Evolutionary conservation across 2,329 filamentous ascomycete species (phyloP), one percentile per base, ranked within the genome.

Genomic region (Fusarium sp.): DNA sequence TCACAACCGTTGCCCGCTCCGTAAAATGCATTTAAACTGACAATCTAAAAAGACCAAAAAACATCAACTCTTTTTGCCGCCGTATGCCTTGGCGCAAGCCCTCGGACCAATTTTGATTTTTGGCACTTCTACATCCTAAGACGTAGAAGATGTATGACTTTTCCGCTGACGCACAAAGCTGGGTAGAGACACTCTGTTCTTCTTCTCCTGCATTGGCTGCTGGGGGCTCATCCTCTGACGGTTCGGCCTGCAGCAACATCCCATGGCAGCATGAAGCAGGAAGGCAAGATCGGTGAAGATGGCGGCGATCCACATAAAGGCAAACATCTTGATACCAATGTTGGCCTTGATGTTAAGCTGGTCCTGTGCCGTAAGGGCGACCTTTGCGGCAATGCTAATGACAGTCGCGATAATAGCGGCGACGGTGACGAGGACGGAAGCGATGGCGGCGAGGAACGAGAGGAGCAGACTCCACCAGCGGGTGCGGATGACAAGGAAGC

Each of bases 281-380:
- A 92, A 95, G 0, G 91, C 91, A 20, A 95, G 75, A 7, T 93
- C 80, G 2, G 88, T 87, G 63, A 91, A 88, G 0, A 84, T 88
- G 1, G 90, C 86, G 0, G 91, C 92, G 28, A 94, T 87, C 95
- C 95, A 98, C 91, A 97, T 95, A 76, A 97, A 97, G 0, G 83
- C 91, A 74, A 97, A 88, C 92, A 97, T 95, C 70, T 88, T 86
- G 36, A 78, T 80, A 7, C 94, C 94, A 34, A 97, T 82, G 5
- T 86, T 81, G 5, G 91, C 92, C 11, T 81, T 78, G 72, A 98
- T 94, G 78, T 97, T 96, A 53, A 98, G 83, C 60, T 92, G 89
- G 4, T 86, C 85, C 74, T 92, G 89, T 6, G 86, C 86, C 22
- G 89, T 89, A 72, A 97, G 89, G 56, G 93, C 92, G 63, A 93